Evolutionary conservation across 495 filamentous ascomycete genomes (phyloP).

Genomic region (Penicillium ochrochloron): DNA sequence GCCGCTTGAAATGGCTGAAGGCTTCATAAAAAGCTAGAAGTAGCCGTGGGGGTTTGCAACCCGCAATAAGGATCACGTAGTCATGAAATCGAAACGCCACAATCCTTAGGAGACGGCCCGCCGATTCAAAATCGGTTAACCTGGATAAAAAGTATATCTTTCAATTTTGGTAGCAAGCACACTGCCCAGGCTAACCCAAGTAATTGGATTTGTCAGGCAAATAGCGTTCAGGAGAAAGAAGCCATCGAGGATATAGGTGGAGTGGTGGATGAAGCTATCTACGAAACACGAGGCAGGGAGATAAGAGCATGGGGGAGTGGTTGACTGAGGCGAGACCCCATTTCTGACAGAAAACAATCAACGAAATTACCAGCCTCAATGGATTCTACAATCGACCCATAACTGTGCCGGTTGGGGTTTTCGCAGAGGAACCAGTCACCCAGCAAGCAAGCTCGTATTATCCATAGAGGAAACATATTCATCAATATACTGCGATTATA

Average conservation of each 20-base stretch:
- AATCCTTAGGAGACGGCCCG: neutral
- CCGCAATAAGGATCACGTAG: neutral
- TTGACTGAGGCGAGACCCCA: neutral
- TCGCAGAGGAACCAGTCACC: neutral
- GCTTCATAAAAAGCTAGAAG: neutral
- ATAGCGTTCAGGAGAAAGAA: neutral
- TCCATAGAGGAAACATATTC: neutral
- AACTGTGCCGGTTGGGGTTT: neutral
- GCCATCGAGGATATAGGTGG: neutral
- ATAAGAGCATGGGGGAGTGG: neutral
- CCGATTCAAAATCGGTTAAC: neutral
- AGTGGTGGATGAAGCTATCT: neutral
- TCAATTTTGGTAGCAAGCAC: neutral
- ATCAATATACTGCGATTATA: neutral
- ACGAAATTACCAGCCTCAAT: neutral
- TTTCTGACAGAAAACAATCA: neutral
- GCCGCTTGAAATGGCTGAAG: neutral
- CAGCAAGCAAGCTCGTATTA: neutral
- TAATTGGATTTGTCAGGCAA: neutral
- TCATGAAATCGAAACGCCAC: neutral
- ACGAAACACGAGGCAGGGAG: neutral
- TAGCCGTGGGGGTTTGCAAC: neutral
- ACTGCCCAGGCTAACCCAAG: neutral
- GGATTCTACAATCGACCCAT: neutral
- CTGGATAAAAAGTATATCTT: neutral